Evolutionary conservation across 2,329 filamentous ascomycete species (phyloP), one percentile per base, ranked within the genome.

Genomic region (Elsinoe fawcettii): DNA sequence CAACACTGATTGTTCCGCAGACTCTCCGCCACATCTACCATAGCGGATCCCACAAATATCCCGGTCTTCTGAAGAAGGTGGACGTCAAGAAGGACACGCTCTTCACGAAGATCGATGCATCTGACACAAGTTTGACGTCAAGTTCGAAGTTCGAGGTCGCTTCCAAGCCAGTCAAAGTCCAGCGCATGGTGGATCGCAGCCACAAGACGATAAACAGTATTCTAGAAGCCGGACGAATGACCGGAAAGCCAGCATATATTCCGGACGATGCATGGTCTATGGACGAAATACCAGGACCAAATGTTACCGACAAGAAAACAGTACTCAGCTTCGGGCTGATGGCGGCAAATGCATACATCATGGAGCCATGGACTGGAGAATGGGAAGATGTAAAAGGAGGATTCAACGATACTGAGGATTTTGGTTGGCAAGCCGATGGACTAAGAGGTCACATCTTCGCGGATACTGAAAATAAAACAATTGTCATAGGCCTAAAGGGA

Each of bases 21-120:
- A 84, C 80, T 5, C 81, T 99, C 58, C 85, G 90, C 65, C 92
- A 99, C 72, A 85, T 97, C 66, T 93, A 89, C 73, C 91, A 96
- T 70, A 91, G 96, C 73, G 92, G 92, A 59, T 87, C 89, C 39
- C 81, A 92, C 70, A 75, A 80, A 63, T 82, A 95, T 64, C 91
- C 91, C 2, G 73, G 79, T 4, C 80, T 96, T 14, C 89, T 96
- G 70, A 80, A 86, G 59, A 85, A 83, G 64, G 78, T 86, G 60
- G 90, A 97, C 70, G 76, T 96, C 32, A 43, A 37, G 8, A 27
- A 51, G 8, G 51, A 54, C 6, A 39, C 39, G 1, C 20, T 46
- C 16, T 30, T 56, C 16, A 23, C 44, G 16, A 44, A 58, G 41
- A 18, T 22, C 5, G 41, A 59, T 11, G 5, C 23, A 5, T 27